Conservation (phyloP, 345 rosid genomes). For the Trapa bicornis region DNA sequence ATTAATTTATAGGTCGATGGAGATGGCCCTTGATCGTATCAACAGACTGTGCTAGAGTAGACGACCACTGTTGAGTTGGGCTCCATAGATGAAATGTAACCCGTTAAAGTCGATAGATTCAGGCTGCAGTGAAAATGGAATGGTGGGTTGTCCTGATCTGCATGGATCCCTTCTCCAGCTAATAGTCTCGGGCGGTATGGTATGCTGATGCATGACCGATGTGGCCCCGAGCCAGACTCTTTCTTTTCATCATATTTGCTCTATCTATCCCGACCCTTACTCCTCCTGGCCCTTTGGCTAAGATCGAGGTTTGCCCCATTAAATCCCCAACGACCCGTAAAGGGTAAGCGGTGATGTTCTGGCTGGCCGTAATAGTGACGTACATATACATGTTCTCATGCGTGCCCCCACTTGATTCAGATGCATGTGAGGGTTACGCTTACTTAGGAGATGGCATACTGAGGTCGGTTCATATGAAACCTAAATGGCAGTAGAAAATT, state of each 20-base stretch:
- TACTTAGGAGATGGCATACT: not conserved
- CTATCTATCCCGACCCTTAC: not conserved
- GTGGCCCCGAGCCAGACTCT: not conserved
- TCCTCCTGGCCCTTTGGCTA: not conserved
- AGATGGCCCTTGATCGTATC: too few species aligned
- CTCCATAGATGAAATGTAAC: too few species aligned
- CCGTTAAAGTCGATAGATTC: too few species aligned
- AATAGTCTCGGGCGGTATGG: too few species aligned
- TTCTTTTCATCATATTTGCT: not conserved
- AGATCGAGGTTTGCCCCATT: conserved; percentile 1
- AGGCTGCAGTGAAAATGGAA: not conserved
- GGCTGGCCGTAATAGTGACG: not conserved
- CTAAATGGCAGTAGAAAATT: too few species aligned
- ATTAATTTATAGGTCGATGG: too few species aligned
- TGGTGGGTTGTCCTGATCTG: not conserved
- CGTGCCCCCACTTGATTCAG: not conserved
- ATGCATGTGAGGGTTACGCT: not conserved
- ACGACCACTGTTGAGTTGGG: too few species aligned
- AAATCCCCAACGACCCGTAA: not conserved
- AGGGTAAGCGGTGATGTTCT: not conserved
- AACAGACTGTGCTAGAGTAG: not conserved
- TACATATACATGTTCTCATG: not conserved
- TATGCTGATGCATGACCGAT: not conserved
- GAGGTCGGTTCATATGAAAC: too few species aligned
- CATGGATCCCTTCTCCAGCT: too few species aligned